A percentile compares a stretch with the other conserved stretches of the same genome.
Evolutionary conservation across 2,329 filamentous ascomycete species (phyloP).

Genomic region (Curvularia sp.): DNA sequence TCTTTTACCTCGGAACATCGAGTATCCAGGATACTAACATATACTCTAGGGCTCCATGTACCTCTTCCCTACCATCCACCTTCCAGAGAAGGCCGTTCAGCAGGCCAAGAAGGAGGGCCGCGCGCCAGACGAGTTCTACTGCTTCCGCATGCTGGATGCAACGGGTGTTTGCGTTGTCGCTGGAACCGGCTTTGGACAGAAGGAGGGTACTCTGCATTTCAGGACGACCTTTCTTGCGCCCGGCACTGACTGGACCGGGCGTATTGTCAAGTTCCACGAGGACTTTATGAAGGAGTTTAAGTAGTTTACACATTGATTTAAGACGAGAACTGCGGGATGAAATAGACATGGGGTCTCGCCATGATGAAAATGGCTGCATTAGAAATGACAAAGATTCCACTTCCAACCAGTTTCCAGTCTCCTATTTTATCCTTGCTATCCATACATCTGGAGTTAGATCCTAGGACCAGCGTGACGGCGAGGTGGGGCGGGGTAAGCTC

Average conservation of each 20-base stretch:
- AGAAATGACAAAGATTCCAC: background rate
- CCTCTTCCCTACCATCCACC: slow-evolving; percentile 91
- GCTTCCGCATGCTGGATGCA: slow-evolving; percentile 84
- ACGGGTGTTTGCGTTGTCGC: slow-evolving; percentile 95
- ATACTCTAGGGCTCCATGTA: slow-evolving; percentile 81
- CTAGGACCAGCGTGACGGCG: background rate
- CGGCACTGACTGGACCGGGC: slow-evolving; percentile 90
- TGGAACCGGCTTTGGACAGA: slow-evolving; percentile 92
- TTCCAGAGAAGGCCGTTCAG: slow-evolving; percentile 77
- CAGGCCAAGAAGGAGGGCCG: slow-evolving; percentile 77
- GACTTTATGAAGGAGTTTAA: slow-evolving; percentile 86
- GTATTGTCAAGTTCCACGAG: slow-evolving; percentile 87
- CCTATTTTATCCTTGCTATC: background rate
- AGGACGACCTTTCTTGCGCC: slow-evolving; percentile 96
- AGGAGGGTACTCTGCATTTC: slow-evolving; percentile 89
- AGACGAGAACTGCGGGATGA: background rate
- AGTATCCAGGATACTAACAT: slow-evolving; percentile 2
- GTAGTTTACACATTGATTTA: slow-evolving; percentile 12
- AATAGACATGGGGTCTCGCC: background rate
- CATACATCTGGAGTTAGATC: background rate
- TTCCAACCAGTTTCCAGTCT: background rate
- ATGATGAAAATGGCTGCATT: background rate
- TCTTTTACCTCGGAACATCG: background rate
- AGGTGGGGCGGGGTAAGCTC: slow-evolving; percentile 9
- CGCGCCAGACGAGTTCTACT: slow-evolving; percentile 90